Conservation (phyloP, 495 filamentous ascomycete genomes). For the Penicillium canariense region DNA sequence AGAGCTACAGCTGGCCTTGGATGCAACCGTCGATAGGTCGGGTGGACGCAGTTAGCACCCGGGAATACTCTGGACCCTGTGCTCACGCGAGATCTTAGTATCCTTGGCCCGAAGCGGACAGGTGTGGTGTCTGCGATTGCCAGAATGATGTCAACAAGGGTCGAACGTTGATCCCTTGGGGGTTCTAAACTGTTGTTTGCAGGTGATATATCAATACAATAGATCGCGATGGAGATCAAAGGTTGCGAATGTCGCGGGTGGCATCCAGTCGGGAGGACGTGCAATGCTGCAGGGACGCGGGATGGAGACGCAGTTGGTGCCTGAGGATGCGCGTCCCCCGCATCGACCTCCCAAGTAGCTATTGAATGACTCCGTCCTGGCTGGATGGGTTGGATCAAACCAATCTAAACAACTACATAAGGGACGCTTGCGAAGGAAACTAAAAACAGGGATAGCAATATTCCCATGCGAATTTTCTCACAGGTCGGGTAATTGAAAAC, state of each 20-base stretch:
- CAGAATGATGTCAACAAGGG: slow-evolving; percentile 11
- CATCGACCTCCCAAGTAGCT: neutral
- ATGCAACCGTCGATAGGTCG: neutral
- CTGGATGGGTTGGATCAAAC: too few species aligned
- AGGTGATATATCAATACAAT: neutral
- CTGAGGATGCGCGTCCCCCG: neutral
- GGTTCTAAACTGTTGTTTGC: too few species aligned
- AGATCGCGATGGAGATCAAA: neutral
- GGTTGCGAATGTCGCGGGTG: neutral
- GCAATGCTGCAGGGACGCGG: neutral
- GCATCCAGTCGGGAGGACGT: neutral
- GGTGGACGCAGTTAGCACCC: neutral
- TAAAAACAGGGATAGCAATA: neutral
- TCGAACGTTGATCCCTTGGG: neutral
- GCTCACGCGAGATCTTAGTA: slow-evolving; percentile 1
- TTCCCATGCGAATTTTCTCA: neutral
- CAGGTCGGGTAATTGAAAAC: neutral
- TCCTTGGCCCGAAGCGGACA: slow-evolving; percentile 11
- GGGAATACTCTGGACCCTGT: neutral
- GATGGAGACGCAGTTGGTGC: neutral
- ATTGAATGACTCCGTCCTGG: too few species aligned
- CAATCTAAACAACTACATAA: neutral
- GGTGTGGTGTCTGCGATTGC: neutral
- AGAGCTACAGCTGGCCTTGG: neutral
- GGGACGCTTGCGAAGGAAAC: neutral